These are phyloP conservation scores for Hypoxylon rubiginosum DNA, from an alignment of 2,329 filamentous ascomycete genomes.

Conservation along the genomic window DNA sequence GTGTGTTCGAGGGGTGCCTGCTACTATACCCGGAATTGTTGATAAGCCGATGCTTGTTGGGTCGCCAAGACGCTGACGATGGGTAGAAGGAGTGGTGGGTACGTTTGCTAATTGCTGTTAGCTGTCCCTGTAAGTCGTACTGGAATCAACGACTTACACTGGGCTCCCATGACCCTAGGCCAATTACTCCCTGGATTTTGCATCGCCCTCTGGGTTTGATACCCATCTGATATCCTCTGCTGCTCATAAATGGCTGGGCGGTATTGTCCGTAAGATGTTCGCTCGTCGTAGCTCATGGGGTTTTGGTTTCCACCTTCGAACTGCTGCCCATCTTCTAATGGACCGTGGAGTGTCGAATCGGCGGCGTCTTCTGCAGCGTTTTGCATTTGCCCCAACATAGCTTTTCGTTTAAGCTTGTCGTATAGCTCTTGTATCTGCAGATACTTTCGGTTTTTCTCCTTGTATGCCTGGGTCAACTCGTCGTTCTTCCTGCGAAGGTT, in stretches of 20 bases:
- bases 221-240: slow-evolving; percentile 17
- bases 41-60: slow-evolving; percentile 47
- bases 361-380: slow-evolving; percentile 66
- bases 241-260: slow-evolving; percentile 28
- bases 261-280: slow-evolving; percentile 31
- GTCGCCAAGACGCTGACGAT: slow-evolving; percentile 51
- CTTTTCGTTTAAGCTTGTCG: slow-evolving; percentile 69
- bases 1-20: slow-evolving; percentile 47
- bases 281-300: slow-evolving; percentile 28
- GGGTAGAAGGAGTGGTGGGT: slow-evolving; percentile 53
- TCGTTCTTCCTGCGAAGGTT: slow-evolving; percentile 77
- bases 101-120: slow-evolving; percentile 45
- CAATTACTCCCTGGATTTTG: slow-evolving; percentile 22
- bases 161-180: slow-evolving; percentile 38
- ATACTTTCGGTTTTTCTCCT: slow-evolving; percentile 78
- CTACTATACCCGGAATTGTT: slow-evolving; percentile 51
- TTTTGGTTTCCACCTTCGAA: slow-evolving; percentile 28
- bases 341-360: slow-evolving; percentile 56
- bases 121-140: background rate
- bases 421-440: slow-evolving; percentile 76
- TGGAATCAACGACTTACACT: slow-evolving; percentile 37
- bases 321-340: slow-evolving; percentile 36
- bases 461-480: slow-evolving; percentile 74
- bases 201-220: slow-evolving; percentile 22
- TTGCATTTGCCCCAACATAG: slow-evolving; percentile 67